phyloP scores from a whole-genome alignment of 306 rosid species.

The Cicer cuneatum region DNA sequence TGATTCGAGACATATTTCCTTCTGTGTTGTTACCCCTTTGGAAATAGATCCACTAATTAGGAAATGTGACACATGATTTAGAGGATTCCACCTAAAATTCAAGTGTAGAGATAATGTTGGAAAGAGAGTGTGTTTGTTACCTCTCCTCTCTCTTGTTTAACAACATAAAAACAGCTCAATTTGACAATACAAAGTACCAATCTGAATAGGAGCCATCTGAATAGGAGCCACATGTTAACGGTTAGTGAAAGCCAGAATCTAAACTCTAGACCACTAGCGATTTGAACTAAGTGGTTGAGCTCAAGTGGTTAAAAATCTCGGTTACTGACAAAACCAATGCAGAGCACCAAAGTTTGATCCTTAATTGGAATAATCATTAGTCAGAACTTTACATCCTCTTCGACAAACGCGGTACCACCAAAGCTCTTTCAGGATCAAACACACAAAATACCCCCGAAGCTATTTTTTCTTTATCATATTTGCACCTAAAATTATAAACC shows the following conservation, averaged over 20 bases:
- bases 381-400: no score
- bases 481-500: neutral
- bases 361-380: neutral
- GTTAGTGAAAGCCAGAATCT: neutral
- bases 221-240: neutral
- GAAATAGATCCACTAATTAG: neutral
- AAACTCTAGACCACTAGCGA: neutral
- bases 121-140: neutral
- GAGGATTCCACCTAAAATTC: neutral
- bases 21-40: neutral
- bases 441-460: neutral
- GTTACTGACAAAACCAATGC: neutral
- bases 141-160: neutral
- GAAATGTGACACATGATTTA: neutral
- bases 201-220: constrained; percentile 12
- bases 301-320: neutral
- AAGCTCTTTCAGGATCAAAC: no score
- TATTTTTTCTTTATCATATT: neutral
- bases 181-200: constrained; percentile 12
- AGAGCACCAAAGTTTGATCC: neutral
- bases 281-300: neutral
- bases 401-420: no score
- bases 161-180: neutral
- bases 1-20: neutral
- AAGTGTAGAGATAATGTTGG: neutral